phyloP scores from a whole-genome alignment of 805 yeast genomes.

The Saccharomycopsis sp. region DNA sequence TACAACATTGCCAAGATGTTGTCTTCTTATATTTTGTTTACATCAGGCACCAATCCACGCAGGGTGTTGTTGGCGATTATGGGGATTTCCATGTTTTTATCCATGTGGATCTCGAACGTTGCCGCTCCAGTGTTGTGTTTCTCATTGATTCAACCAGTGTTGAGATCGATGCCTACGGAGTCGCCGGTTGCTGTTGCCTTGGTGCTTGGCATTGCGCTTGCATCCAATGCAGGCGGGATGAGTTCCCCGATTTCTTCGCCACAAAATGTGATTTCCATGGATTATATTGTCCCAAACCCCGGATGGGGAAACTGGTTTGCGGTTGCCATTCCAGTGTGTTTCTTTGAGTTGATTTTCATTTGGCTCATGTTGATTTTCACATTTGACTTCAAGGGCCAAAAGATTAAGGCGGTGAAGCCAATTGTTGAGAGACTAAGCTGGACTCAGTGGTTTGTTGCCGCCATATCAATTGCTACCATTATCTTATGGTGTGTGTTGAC shows the following conservation, averaged over 20 bases:
- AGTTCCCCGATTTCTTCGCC: slow-evolving; percentile 97
- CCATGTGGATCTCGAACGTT: slow-evolving; percentile 95
- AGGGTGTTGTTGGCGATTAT: slow-evolving; percentile 70
- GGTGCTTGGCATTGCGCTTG: slow-evolving; percentile 85
- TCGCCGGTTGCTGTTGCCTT: slow-evolving; percentile 76
- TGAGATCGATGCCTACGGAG: slow-evolving; percentile 73
- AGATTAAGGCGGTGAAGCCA: slow-evolving; percentile 11
- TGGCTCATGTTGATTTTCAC: slow-evolving; percentile 67
- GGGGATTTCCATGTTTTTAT: slow-evolving; percentile 76
- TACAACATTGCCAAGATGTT: slow-evolving; percentile 81
- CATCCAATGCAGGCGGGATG: slow-evolving; percentile 95
- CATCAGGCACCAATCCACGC: slow-evolving; percentile 82
- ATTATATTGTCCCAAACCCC: slow-evolving; percentile 62
- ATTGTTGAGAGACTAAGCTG: slow-evolving; percentile 52
- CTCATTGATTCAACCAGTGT: slow-evolving; percentile 83
- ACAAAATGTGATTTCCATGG: slow-evolving; percentile 86
- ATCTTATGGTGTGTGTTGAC: slow-evolving; percentile 85
- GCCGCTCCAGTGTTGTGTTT: slow-evolving; percentile 94
- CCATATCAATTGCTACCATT: slow-evolving; percentile 64
- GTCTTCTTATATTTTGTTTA: slow-evolving; percentile 72
- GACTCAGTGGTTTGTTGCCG: slow-evolving; percentile 66
- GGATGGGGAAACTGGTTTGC: slow-evolving; percentile 94
- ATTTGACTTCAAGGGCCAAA: slow-evolving; percentile 41
- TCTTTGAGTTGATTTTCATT: slow-evolving; percentile 50
- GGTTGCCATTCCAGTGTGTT: slow-evolving; percentile 72